Percentiles rank a stretch among this genome's conserved stretches.
phyloP scores from a whole-genome alignment of 495 filamentous ascomycete genomes.

The Penicillium arizonense region DNA sequence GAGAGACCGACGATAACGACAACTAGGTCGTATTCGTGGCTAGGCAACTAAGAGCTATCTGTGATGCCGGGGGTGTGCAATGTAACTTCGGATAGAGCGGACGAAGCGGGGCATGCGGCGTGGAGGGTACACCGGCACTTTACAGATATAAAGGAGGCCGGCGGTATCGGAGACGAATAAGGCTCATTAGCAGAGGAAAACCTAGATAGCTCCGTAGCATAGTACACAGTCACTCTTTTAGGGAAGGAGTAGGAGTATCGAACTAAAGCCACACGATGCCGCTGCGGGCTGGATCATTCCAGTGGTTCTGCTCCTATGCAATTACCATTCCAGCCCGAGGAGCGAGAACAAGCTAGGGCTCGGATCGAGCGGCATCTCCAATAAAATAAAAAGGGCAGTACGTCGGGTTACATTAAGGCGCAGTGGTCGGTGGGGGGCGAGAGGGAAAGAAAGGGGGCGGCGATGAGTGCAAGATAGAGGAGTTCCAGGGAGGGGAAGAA shows the following conservation, averaged over 20 bases:
- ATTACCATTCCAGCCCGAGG: conserved; percentile 11
- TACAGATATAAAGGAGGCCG: conserved; percentile 5
- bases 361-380: conserved; percentile 20
- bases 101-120: neutral
- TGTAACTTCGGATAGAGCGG: neutral
- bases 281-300: neutral
- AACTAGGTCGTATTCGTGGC: neutral
- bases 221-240: conserved; percentile 1
- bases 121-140: conserved; percentile 2
- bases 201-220: conserved; percentile 12
- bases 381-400: conserved; percentile 22
- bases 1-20: neutral
- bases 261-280: conserved; percentile 10
- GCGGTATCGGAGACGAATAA: conserved; percentile 10
- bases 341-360: conserved; percentile 13
- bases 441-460: conserved; percentile 18
- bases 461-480: conserved; percentile 20
- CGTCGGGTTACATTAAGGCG: conserved; percentile 14
- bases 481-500: conserved; percentile 9
- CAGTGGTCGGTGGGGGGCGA: conserved; percentile 14
- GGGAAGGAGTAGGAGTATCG: conserved; percentile 13
- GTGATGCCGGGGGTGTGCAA: neutral
- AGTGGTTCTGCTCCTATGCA: conserved; percentile 6
- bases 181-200: conserved; percentile 3
- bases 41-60: neutral